Conservation (phyloP, 345 rosid species). For the Heritiera fomes region DNA sequence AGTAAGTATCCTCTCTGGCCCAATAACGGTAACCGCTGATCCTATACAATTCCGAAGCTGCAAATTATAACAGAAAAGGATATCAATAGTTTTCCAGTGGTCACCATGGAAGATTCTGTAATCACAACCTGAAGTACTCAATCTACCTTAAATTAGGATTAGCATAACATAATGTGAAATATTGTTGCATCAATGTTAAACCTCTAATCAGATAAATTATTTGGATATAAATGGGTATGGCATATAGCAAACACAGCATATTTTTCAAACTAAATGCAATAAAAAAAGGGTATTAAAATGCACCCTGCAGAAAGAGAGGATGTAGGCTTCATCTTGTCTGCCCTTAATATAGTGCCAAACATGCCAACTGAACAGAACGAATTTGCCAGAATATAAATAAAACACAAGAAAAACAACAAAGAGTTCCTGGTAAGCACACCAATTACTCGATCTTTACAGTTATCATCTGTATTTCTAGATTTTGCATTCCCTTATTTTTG, state of each 20-base stretch:
- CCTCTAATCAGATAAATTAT: slow-evolving; percentile 7
- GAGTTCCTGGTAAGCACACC: background rate
- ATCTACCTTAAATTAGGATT: background rate
- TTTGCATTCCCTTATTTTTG: background rate
- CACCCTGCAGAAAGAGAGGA: background rate
- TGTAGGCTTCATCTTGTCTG: background rate
- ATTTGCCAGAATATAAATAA: background rate
- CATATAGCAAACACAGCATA: background rate
- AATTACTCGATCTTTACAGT: background rate
- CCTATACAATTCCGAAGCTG: slow-evolving; percentile 85
- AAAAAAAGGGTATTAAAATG: background rate
- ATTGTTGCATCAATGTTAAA: background rate
- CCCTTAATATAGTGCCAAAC: background rate
- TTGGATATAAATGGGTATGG: background rate
- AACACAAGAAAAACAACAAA: slow-evolving; percentile 1
- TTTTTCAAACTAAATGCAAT: background rate
- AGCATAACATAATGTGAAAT: background rate
- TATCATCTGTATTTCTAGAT: background rate
- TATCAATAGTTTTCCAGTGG: slow-evolving; percentile 23
- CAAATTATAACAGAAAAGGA: slow-evolving; percentile 30
- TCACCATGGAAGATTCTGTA: slow-evolving; percentile 8
- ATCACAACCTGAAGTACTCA: background rate
- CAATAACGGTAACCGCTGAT: slow-evolving; percentile 79
- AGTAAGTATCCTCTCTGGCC: slow-evolving; percentile 67
- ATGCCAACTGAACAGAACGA: slow-evolving; percentile 14